phyloP scores from a whole-genome alignment of 352 stramenopile species.

The Chrysophaeum taylorii region DNA sequence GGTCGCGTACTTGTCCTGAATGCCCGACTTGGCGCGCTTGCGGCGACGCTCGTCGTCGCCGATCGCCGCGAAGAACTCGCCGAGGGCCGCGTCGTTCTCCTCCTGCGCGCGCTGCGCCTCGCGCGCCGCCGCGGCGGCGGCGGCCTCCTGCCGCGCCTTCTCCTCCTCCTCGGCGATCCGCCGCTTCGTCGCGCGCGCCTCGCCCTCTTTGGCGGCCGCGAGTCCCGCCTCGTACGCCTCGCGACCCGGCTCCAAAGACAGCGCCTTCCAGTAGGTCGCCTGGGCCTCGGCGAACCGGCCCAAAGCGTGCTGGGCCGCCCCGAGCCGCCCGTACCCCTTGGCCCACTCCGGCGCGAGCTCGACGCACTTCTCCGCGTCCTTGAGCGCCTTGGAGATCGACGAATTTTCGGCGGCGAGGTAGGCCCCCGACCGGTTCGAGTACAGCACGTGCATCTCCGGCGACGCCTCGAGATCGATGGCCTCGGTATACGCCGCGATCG shows the following conservation, averaged over 20 bases:
- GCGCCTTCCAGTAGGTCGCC: conserved; percentile 14
- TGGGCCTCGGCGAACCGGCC: conserved; percentile 27
- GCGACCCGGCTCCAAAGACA: neutral
- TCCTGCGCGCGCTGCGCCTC: neutral
- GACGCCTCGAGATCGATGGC: conserved; percentile 84
- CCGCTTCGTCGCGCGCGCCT: conserved; percentile 16
- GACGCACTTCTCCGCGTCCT: conserved; percentile 80
- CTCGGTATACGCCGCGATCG: neutral
- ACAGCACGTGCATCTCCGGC: conserved; percentile 85
- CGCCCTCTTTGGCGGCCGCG: conserved; percentile 15
- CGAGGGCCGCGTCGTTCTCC: neutral
- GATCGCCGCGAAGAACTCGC: conserved; percentile 7
- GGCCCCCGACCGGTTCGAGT: conserved; percentile 94
- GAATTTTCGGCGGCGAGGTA: conserved; percentile 84
- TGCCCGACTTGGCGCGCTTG: neutral
- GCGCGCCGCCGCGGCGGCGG: neutral
- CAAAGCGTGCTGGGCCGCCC: conserved; percentile 67
- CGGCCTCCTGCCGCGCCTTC: neutral
- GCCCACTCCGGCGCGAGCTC: conserved; percentile 71
- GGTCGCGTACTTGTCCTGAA: conserved; percentile 24
- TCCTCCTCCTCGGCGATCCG: conserved; percentile 4
- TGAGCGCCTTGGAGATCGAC: conserved; percentile 54
- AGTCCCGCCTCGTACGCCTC: conserved; percentile 14
- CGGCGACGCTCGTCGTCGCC: neutral
- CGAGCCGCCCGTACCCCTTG: conserved; percentile 83